Conservation (phyloP, 2,329 filamentous ascomycete genomes). For the Nemania bipapillata region DNA sequence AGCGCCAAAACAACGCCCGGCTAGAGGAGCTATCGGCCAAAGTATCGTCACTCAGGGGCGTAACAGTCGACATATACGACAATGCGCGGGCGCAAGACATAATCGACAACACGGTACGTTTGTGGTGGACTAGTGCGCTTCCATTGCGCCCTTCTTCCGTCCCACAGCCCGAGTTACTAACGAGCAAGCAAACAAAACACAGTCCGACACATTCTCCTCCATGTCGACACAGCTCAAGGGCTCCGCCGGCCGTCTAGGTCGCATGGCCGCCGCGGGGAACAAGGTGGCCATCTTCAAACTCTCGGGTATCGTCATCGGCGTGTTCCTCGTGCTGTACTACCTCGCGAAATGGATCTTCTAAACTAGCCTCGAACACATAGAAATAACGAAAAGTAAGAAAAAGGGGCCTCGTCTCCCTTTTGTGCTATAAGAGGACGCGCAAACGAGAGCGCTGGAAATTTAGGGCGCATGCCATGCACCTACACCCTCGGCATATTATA, state of each 20-base stretch:
- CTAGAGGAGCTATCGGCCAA: conserved; percentile 91
- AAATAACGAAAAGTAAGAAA: not conserved
- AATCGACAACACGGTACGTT: conserved; percentile 83
- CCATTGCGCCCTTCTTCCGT: not conserved
- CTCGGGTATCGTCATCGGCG: conserved; percentile 79
- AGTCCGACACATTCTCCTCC: conserved; percentile 91
- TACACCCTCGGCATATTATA: not conserved
- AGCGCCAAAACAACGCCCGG: conserved; percentile 92
- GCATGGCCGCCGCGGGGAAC: conserved; percentile 92
- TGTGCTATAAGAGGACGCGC: not conserved
- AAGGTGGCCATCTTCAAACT: conserved; percentile 91
- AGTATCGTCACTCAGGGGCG: conserved; percentile 88
- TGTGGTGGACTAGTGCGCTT: too few relatives aligned
- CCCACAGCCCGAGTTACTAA: not conserved
- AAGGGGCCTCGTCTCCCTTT: not conserved
- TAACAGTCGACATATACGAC: conserved; percentile 98
- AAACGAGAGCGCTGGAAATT: not conserved
- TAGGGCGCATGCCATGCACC: not conserved
- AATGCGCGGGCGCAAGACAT: conserved; percentile 88
- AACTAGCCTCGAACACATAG: conserved; percentile 25
- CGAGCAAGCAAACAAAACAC: conserved; percentile 8
- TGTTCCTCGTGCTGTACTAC: conserved; percentile 81
- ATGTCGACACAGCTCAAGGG: conserved; percentile 86
- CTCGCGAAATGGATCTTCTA: conserved; percentile 71
- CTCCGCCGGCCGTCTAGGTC: conserved; percentile 80